Percentiles rank a stretch among this genome's conserved stretches.
These are phyloP conservation scores for Lobulomyces angularis DNA, from an alignment of 192 early-diverging fungal genomes.

Conservation along the genomic window DNA sequence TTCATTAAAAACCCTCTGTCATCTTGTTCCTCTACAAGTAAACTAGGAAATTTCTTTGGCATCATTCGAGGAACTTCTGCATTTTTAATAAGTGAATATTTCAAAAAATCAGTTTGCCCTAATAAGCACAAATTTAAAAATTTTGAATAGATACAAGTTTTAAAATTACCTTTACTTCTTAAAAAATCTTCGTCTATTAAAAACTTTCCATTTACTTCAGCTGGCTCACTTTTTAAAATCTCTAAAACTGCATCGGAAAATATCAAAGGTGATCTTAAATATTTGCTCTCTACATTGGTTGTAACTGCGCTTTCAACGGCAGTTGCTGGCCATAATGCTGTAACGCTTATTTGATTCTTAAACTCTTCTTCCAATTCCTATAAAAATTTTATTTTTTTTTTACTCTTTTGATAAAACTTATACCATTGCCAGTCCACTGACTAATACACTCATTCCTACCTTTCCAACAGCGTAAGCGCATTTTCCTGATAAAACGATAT, in stretches of 20 bases:
- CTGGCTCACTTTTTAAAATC: conserved; percentile 3
- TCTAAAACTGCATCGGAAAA: conserved; percentile 18
- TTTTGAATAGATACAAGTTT: conserved; percentile 3
- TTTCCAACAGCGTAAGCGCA: conserved; percentile 24
- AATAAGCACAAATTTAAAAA: conserved; percentile 3
- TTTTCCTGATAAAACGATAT: no score
- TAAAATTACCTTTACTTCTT: no score
- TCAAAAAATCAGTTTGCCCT: background rate
- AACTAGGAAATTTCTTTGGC: conserved; percentile 19
- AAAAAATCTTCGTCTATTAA: conserved; percentile 25
- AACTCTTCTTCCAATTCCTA: no score
- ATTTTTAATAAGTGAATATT: conserved; percentile 9
- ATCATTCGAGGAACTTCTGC: conserved; percentile 21
- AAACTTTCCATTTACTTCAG: conserved; percentile 15
- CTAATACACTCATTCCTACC: conserved; percentile 22
- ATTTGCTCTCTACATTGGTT: no score
- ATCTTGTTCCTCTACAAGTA: conserved; percentile 27
- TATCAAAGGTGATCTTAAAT: conserved; percentile 11
- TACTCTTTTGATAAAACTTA: no score
- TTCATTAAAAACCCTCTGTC: conserved; percentile 20
- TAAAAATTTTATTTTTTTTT: no score
- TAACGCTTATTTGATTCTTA: conserved; percentile 4
- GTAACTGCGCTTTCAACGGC: conserved; percentile 14
- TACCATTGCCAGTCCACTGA: conserved; percentile 19
- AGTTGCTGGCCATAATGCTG: conserved; percentile 22